phyloP scores from a whole-genome alignment of 495 filamentous ascomycete species.

The Aspergillus bridgeri region DNA sequence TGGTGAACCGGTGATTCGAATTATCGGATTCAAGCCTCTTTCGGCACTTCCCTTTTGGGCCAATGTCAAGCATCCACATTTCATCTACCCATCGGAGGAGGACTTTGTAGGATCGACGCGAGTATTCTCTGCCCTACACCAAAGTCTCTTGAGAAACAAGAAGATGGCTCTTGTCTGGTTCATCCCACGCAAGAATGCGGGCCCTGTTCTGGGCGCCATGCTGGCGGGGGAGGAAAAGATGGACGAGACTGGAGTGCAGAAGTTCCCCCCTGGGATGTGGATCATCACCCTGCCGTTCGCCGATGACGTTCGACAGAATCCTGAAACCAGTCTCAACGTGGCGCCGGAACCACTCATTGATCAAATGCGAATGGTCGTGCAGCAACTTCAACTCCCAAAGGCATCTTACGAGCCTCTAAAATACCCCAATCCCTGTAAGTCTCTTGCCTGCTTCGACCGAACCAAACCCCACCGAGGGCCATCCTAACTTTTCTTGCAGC shows the following conservation, averaged over 20 bases:
- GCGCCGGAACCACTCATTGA: conserved; percentile 72
- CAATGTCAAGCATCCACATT: conserved; percentile 76
- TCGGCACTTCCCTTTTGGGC: conserved; percentile 79
- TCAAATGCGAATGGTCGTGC: conserved; percentile 73
- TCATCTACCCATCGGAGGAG: conserved; percentile 93
- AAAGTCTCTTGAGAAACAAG: conserved; percentile 72
- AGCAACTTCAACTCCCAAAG: conserved; percentile 87
- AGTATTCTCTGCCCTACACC: conserved; percentile 86
- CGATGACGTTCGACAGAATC: conserved; percentile 80
- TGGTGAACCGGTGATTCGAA: conserved; percentile 75
- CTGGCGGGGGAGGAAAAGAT: conserved; percentile 66
- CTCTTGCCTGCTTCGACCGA: neutral
- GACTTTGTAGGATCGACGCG: conserved; percentile 86
- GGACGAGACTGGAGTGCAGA: conserved; percentile 63
- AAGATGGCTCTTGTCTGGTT: conserved; percentile 89
- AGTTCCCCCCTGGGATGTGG: conserved; percentile 83
- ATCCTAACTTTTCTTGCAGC: conserved; percentile 29
- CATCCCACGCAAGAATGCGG: conserved; percentile 73
- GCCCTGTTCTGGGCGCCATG: conserved; percentile 75
- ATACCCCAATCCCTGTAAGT: conserved; percentile 79
- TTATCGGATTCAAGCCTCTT: conserved; percentile 90
- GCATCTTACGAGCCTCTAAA: conserved; percentile 76
- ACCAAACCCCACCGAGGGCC: neutral
- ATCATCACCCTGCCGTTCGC: conserved; percentile 83
- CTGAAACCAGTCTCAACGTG: conserved; percentile 52